Evolutionary conservation across 2,329 filamentous ascomycete species (phyloP), one percentile per base, ranked within the genome.

Genomic region (Trichoderma sp.): DNA sequence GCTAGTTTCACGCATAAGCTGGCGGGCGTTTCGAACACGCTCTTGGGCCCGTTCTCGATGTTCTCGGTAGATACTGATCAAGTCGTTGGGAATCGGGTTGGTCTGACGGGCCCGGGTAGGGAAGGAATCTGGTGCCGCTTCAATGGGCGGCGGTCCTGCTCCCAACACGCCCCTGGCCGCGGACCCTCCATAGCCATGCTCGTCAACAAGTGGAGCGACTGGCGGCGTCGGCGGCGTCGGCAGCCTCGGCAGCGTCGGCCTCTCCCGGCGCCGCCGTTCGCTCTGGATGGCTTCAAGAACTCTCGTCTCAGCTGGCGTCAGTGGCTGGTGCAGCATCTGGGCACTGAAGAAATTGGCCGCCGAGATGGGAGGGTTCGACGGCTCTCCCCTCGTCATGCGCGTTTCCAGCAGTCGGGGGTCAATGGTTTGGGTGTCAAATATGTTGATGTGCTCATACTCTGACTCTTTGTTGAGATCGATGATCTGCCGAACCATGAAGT

Each of bases 401-500:
- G 77, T 79, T 65, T 86, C 83, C 60, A 86, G 78, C 42, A 86
- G 79, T 66, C 83, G 79, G 53, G 86, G 82, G 56, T 87, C 85
- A 68, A 87, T 84, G 0, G 83, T 83, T 64, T 80, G 83, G 29
- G 82, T 82, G 67, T 90, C 87, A 8, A 85, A 82, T 13, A 90
- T 82, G 53, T 83, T 80, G 19, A 90, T 75, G 68, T 85, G 84
- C 65, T 87, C 83, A 59, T 88, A 84, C 4, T 83, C 83, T 29
- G 85, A 83, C 63, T 87, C 83, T 15, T 83, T 82, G 71, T 89
- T 86, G 50, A 94, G 82, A 32, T 86, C 81, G 34, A 95, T 82
- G 35, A 91, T 84, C 75, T 95, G 92, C 54, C 89, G 87, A 61
- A 87, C 84, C 56, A 85, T 82, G 70, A 92, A 89, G 25, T 89